A percentile compares a stretch with the other conserved stretches of the same genome.
Conservation (phyloP, 495 filamentous ascomycete genomes). For the Aspergillus sclerotiicarbonarius region DNA sequence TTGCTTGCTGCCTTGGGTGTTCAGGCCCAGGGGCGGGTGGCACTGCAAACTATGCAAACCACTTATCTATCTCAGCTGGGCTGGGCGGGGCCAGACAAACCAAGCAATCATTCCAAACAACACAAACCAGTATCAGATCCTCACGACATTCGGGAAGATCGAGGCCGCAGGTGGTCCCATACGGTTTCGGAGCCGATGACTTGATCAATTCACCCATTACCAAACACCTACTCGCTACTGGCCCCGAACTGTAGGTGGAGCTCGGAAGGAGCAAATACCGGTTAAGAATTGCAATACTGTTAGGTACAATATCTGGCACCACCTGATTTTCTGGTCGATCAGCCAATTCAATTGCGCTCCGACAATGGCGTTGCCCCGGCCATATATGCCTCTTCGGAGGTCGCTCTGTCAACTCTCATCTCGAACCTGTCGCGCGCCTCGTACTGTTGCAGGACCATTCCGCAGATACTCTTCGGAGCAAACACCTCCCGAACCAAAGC, state of each 20-base stretch:
- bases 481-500: conserved; percentile 21
- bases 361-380: conserved; percentile 36
- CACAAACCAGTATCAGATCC: conserved; percentile 23
- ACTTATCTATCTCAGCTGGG: conserved; percentile 21
- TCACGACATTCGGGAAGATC: conserved; percentile 7
- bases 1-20: background rate
- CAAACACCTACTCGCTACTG: background rate
- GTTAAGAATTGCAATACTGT: background rate
- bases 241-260: background rate
- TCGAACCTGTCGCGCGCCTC: conserved; percentile 23
- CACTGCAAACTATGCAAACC: conserved; percentile 10
- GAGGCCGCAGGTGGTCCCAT: conserved; percentile 22
- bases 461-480: conserved; percentile 35
- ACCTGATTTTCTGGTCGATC: conserved; percentile 16
- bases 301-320: conserved; percentile 10
- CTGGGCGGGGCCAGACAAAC: background rate
- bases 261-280: background rate
- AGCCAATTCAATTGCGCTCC: conserved; percentile 15
- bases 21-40: background rate
- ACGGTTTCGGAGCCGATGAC: conserved; percentile 3
- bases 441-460: conserved; percentile 20
- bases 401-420: conserved; percentile 30
- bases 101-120: conserved; percentile 20
- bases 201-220: background rate
- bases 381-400: conserved; percentile 42